A percentile compares a stretch with the other conserved stretches of the same genome.
Conservation (phyloP, 2,329 filamentous ascomycete species). For the Trichoderma semiorbis region DNA sequence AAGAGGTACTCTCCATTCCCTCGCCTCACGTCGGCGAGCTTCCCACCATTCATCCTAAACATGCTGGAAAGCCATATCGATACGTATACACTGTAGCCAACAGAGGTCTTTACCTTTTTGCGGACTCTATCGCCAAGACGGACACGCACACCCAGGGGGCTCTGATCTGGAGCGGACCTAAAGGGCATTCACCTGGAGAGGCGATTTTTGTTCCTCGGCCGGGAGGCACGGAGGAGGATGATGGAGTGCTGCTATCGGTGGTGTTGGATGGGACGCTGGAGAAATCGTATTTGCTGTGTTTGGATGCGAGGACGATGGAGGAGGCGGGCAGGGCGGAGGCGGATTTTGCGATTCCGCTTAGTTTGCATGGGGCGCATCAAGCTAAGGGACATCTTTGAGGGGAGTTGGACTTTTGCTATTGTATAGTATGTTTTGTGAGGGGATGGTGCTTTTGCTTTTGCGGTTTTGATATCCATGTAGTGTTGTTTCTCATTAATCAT, state of each 20-base stretch:
- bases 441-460: neutral
- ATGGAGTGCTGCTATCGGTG: conserved; percentile 59
- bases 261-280: conserved; percentile 59
- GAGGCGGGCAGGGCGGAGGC: conserved; percentile 64
- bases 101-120: conserved; percentile 55
- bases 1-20: conserved; percentile 45
- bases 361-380: conserved; percentile 60
- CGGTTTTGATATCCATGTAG: neutral
- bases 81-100: conserved; percentile 59
- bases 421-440: neutral
- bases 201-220: conserved; percentile 60
- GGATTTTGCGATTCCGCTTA: conserved; percentile 57
- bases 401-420: neutral
- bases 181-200: conserved; percentile 65
- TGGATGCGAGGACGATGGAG: conserved; percentile 59
- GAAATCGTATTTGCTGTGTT: conserved; percentile 62
- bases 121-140: conserved; percentile 64
- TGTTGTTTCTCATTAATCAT: neutral
- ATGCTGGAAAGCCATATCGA: conserved; percentile 50
- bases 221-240: conserved; percentile 52
- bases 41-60: conserved; percentile 61
- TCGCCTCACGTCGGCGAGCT: conserved; percentile 59
- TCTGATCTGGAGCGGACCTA: conserved; percentile 53
- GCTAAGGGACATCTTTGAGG: neutral
- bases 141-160: conserved; percentile 53